Base-by-base conservation (phyloP, 2,329 filamentous ascomycete genomes). In the Thielaviopsis punctulata region DNA sequence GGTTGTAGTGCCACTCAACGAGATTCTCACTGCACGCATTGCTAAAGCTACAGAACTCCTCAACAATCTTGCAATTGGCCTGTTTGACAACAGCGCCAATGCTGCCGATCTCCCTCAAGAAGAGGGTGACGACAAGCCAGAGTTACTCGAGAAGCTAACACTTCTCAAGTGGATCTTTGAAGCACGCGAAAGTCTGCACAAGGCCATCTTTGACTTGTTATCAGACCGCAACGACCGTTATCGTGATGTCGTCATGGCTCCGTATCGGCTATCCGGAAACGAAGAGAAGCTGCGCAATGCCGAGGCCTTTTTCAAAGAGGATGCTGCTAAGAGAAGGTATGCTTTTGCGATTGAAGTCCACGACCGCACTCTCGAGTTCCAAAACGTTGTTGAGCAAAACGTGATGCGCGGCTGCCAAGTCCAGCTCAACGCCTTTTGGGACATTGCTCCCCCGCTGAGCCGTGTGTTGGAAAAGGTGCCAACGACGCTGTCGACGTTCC, bases 131-230 rank as follows among this genome's bases (percentile, higher is more conserved):
- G 90, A 95, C 64, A 82, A 89, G 62, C 92, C 92, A 0, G 92
- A 98, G 65, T 73, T 96, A 0, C 71, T 96, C 2, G 92, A 98
- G 65, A 94, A 95, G 66, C 73, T 98, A 12, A 96, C 90, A 0
- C 76, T 95, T 47, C 73, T 96, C 13, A 98, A 96, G 62, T 96
- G 92, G 89, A 80, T 96, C 8, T 96, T 95, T 60, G 92, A 98
- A 64, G 84, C 85, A 1, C 81, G 89, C n/a, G 92, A 98, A 66
- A 75, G 77, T 46, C 73, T 96, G 8, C 83, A 96, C 67, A 81
- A 86, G 44, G 84, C 87, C 60, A 77, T 90, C 51, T 95, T 87
- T 62, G 85, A 93, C 59, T 69, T 96, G 10, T 76, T 95, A 30
- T 82, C 80, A 19, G 86, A 89, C 63, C 84, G 89, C 49, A 92